These are phyloP conservation scores for Fraxinus dipetala DNA, from an alignment of 305 asterid species.

Conservation along the genomic window DNA sequence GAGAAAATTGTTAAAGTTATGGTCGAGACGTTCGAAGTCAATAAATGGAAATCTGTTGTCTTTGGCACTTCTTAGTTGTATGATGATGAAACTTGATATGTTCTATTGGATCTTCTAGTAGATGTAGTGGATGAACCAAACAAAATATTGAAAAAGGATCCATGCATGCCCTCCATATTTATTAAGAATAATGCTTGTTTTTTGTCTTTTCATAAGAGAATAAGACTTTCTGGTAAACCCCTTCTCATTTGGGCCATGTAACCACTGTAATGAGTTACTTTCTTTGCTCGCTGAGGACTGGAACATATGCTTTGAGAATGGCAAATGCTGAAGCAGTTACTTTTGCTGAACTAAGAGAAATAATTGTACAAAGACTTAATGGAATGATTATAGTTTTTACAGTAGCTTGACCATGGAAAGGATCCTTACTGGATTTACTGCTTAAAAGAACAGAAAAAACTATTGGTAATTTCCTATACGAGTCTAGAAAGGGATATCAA, in stretches of 20 bases:
- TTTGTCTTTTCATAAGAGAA: neutral
- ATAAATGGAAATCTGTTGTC: conserved; percentile 3
- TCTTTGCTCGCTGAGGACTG: neutral
- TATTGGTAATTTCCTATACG: neutral
- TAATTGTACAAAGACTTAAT: neutral
- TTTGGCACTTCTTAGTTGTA: neutral
- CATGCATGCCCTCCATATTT: neutral
- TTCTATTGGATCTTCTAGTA: neutral
- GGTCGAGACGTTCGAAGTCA: conserved; percentile 7
- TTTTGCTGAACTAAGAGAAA: neutral
- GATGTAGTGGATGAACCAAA: neutral
- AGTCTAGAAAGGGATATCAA: neutral
- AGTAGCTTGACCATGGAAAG: neutral
- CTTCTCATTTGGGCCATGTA: neutral
- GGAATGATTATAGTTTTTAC: neutral
- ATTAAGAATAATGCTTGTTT: neutral
- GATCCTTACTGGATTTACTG: neutral
- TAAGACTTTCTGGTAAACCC: neutral
- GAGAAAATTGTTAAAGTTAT: neutral
- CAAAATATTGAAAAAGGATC: neutral
- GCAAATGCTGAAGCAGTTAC: conserved; percentile 6
- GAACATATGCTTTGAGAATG: neutral
- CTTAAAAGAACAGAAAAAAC: neutral
- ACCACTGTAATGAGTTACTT: neutral
- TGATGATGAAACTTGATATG: neutral